Evolutionary conservation across 768 basidiomycete genomes (phyloP), one percentile per base, ranked within the genome.

Genomic region (Inosperma sp.): DNA sequence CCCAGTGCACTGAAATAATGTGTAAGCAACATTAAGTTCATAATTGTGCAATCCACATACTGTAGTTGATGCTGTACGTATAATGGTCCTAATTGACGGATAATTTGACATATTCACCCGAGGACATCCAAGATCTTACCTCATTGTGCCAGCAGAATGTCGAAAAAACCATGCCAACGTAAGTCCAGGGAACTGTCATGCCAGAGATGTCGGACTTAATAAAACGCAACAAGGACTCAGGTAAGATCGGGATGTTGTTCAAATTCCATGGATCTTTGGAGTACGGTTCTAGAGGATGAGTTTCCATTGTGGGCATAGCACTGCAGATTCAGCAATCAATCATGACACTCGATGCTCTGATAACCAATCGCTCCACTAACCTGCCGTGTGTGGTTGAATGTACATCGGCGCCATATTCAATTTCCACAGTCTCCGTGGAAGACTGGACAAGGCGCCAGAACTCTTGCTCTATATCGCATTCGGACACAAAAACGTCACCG

Each of bases 121-220:
- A 19, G 14, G 43, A 14, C 30, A 42, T n/a, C 26, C 14, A 14
- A 16, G 9, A 43, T 61, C 73, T 49, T 59, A 88, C 89, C 81
- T 93, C 94, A 62, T 99, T 99, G 71, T 99, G 96, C 96, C 96
- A 99, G 65, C 95, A 98, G 68, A 99, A 99, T 3, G 96, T 95
- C 12, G 94, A 95, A 66, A 99, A 99, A 14, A 93, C 77, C 95
- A 98, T 98, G 40, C 96, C 96, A 54, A 98, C 92, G 66, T 99
- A 99, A 30, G 91, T 96, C 94, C 93, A 97, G 9, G 94, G 94
- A 8, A 97, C 92, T 2, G 95, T 98, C 95, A 99, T 99, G 12
- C 96, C 96, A 47, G 94, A 97, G 49, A 99, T 96, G 66, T 98
- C 94, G 4, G 93, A 94, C 70, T 97, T 96, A 72, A 99, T 96